These are phyloP conservation scores for Conoideocrella luteorostrata DNA, from an alignment of 2,329 filamentous ascomycete species.

Conservation along the genomic window DNA sequence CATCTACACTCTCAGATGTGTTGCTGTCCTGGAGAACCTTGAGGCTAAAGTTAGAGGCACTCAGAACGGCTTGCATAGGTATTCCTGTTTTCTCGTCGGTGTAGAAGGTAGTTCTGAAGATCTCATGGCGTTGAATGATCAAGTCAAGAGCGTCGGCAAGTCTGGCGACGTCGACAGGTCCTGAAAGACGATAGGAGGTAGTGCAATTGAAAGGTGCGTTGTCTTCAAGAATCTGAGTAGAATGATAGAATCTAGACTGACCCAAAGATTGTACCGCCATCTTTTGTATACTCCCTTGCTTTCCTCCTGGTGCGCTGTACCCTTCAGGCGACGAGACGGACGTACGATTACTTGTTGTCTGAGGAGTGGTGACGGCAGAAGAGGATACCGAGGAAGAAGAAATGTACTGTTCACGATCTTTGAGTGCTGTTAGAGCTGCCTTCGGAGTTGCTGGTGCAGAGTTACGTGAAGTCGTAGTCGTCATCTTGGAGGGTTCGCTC, in stretches of 20 bases:
- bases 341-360: too few species aligned
- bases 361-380: too few species aligned
- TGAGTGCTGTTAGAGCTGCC: too few species aligned
- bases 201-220: slow-evolving; percentile 12
- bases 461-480: too few species aligned
- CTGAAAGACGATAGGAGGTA: slow-evolving; percentile 9
- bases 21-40: slow-evolving; percentile 16
- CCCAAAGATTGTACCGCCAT: neutral
- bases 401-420: too few species aligned
- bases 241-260: slow-evolving; percentile 3
- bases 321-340: too few species aligned
- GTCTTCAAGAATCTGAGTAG: slow-evolving; percentile 8
- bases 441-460: too few species aligned
- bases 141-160: slow-evolving; percentile 12
- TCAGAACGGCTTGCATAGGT: slow-evolving; percentile 19
- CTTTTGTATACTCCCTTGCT: neutral
- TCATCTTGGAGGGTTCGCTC: too few species aligned
- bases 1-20: slow-evolving; percentile 16
- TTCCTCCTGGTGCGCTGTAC: too few species aligned
- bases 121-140: slow-evolving; percentile 15
- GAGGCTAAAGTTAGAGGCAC: slow-evolving; percentile 20
- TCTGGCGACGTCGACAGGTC: slow-evolving; percentile 11
- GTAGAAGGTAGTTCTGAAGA: slow-evolving; percentile 16
- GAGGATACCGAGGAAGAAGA: too few species aligned
- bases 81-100: slow-evolving; percentile 11